Evolutionary conservation across 352 stramenopile species (phyloP), one percentile per base, ranked within the genome.

Genomic region (Globisporangium cystogenes): DNA sequence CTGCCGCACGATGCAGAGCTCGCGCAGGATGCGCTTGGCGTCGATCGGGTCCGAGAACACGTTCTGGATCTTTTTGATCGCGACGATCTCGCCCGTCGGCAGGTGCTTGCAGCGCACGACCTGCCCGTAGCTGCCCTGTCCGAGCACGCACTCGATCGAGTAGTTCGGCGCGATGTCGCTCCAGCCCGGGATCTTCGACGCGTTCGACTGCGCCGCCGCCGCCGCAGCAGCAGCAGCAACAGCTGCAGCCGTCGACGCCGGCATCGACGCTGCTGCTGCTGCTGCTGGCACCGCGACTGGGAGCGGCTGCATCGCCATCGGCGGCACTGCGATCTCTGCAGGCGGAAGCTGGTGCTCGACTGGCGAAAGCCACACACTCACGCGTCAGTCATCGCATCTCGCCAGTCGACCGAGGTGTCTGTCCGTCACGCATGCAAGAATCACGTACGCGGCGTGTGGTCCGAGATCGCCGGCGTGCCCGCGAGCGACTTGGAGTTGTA

Each of bases 31-130:
- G 20, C 83, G 81, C 65, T 94, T 94, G 40, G 83, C 83, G 54
- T 94, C 83, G 46, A 94, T 91, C 29, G 83, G 83, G 36, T 94
- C 83, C 14, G 83, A 88, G 49, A 94, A 94, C 11, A 94, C 83
- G 50, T 94, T 94, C 55, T 92, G 81, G 54, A 92, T 92, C 60
- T 91, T 90, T 68, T 94, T 94, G 61, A 94, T 94, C 7, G 83
- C 83, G 44, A 94, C 83, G 55, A 94, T 85, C 56, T 94, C 83
- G 23, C 81, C 81, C n/a, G 83, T 92, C 20, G 83, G 76, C n/a
- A 92, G 40, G 57, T 94, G 83, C 57, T 94, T 94, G 70, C 81
- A 92, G 26, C 83, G 81, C 49, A 94, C 79, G 23, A 94, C 83
- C 63, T 94, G 83, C 51, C 83, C 83, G 44, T 94, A 94, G 52